phyloP scores from a whole-genome alignment of 2,329 filamentous ascomycete genomes.

The Penicillium sp. region DNA sequence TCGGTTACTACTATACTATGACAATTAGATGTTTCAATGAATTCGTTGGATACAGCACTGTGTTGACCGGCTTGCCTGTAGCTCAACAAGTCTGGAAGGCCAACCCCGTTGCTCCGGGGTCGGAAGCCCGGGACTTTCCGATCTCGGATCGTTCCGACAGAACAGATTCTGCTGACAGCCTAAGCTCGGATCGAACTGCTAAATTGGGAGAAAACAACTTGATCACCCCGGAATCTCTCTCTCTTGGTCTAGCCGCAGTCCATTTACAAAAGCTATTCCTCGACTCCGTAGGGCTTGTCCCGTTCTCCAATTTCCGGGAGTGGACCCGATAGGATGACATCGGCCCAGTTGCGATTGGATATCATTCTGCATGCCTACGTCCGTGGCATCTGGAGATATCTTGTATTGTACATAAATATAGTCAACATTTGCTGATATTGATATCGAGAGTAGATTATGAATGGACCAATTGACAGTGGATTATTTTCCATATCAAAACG shows the following conservation, averaged over 20 bases:
- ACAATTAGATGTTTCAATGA: neutral
- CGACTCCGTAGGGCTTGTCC: neutral
- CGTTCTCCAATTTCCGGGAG: neutral
- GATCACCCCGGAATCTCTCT: neutral
- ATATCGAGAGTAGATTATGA: slow-evolving; percentile 9
- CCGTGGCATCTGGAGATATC: neutral
- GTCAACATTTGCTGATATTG: slow-evolving; percentile 9
- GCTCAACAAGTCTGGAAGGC: neutral
- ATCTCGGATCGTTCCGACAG: neutral
- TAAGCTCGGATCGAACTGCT: slow-evolving; percentile 10
- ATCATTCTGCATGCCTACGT: neutral
- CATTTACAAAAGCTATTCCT: slow-evolving; percentile 14
- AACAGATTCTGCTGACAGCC: neutral
- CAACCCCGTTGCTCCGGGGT: neutral
- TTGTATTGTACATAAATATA: neutral
- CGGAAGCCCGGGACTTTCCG: neutral
- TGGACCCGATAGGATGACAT: neutral
- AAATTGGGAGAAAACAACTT: slow-evolving; percentile 5
- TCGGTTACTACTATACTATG: neutral
- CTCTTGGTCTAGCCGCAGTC: slow-evolving; percentile 5
- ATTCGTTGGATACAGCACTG: neutral
- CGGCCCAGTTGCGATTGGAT: neutral
- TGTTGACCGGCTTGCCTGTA: neutral
- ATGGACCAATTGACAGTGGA: neutral
- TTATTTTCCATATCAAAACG: slow-evolving; percentile 1